phyloP scores from a whole-genome alignment of 2,329 filamentous ascomycete species.

The Penicillium expansum region DNA sequence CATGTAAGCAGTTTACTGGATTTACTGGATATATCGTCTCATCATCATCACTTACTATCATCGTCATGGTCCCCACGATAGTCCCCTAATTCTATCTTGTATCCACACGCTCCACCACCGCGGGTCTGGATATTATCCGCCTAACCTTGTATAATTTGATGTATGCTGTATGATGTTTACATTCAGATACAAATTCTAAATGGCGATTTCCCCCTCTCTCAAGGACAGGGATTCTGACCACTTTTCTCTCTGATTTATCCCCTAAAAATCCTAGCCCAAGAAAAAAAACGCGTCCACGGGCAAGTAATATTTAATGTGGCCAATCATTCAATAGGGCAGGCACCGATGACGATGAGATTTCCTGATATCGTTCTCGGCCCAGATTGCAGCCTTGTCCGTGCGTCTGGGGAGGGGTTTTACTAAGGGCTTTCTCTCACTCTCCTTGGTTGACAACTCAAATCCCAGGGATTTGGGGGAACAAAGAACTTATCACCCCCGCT shows the following conservation, averaged over 20 bases:
- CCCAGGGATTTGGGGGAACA: not conserved
- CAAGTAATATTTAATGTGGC: not conserved
- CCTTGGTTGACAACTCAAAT: not conserved
- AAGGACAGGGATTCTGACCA: conserved; percentile 1
- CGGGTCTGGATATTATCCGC: conserved; percentile 6
- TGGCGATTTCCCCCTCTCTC: not conserved
- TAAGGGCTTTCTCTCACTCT: not conserved
- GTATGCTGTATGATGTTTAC: not conserved
- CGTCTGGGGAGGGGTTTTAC: conserved; percentile 1
- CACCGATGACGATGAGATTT: conserved; percentile 18
- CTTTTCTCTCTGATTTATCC: not conserved
- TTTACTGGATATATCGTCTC: not conserved
- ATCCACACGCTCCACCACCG: conserved; percentile 13
- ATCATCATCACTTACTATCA: conserved; percentile 18
- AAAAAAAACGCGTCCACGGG: not conserved
- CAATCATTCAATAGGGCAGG: conserved; percentile 5
- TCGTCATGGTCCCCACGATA: conserved; percentile 3
- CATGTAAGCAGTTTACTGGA: not conserved
- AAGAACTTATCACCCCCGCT: conserved; percentile 1
- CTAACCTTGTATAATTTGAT: not conserved
- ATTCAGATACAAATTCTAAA: not conserved
- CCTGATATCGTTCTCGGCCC: conserved; percentile 9
- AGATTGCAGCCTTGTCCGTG: conserved; percentile 16
- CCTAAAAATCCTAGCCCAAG: not conserved
- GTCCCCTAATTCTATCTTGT: not conserved